A percentile compares a stretch with the other conserved stretches of the same genome.
Evolutionary conservation across 1,139 yeast species (phyloP).

Genomic region (Suhomyces bribrorum): DNA sequence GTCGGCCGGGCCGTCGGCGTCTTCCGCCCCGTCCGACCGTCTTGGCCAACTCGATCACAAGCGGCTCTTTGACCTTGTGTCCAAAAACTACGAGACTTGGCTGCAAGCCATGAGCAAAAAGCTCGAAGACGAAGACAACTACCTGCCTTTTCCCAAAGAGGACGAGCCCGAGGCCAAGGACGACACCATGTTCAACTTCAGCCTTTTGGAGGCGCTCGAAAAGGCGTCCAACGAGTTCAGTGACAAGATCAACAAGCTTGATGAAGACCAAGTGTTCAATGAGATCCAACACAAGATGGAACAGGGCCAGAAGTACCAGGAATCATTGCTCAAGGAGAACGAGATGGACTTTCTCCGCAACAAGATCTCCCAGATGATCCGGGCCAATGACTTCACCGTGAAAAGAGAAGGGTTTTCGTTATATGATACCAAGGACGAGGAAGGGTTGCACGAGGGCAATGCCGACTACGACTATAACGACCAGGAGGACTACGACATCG

Average conservation of each 20-base stretch:
- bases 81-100: slow-evolving; percentile 44
- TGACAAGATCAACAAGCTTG: slow-evolving; percentile 16
- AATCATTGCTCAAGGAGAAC: slow-evolving; percentile 27
- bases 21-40: neutral
- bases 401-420: slow-evolving; percentile 35
- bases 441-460: slow-evolving; percentile 39
- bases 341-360: slow-evolving; percentile 37
- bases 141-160: slow-evolving; percentile 35
- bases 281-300: slow-evolving; percentile 8
- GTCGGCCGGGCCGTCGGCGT: neutral
- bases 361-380: slow-evolving; percentile 30
- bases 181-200: slow-evolving; percentile 33
- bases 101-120: slow-evolving; percentile 35
- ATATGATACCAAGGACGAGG: slow-evolving; percentile 46
- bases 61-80: slow-evolving; percentile 36
- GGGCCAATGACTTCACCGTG: slow-evolving; percentile 15
- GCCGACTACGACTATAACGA: slow-evolving; percentile 23
- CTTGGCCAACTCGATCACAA: slow-evolving; percentile 22
- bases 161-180: slow-evolving; percentile 15
- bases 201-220: slow-evolving; percentile 36
- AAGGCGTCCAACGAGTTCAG: slow-evolving; percentile 24
- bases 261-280: slow-evolving; percentile 11
- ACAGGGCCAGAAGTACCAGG: slow-evolving; percentile 4
- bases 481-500: slow-evolving; percentile 43
- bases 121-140: slow-evolving; percentile 27